Conservation (phyloP, 805 yeast species). For the Saccharomycopsis fodiens region DNA sequence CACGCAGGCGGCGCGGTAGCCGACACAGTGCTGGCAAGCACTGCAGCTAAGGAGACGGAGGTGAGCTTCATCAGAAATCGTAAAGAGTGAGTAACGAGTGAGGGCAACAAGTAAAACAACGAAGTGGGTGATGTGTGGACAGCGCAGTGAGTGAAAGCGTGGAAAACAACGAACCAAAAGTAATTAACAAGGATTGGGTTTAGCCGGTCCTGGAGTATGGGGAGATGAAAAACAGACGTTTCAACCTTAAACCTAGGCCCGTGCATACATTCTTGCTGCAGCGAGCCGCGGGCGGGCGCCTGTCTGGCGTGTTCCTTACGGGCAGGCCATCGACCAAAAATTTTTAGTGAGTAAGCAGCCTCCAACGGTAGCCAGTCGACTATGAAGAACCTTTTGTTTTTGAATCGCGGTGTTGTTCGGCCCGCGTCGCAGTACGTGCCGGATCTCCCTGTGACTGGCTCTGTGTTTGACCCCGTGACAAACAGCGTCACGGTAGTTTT, state of each 20-base stretch:
- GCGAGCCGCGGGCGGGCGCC: background rate
- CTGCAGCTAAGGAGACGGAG: background rate
- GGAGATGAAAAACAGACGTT: too few species aligned
- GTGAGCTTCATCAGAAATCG: background rate
- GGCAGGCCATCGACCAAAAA: background rate
- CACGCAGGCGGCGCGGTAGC: slow-evolving; percentile 87
- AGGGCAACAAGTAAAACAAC: too few species aligned
- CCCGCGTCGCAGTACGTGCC: slow-evolving; percentile 56
- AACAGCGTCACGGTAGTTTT: slow-evolving; percentile 66
- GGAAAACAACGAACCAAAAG: too few species aligned
- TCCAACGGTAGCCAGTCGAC: background rate
- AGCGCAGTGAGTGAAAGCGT: background rate
- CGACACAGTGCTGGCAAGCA: slow-evolving; percentile 1
- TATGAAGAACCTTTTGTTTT: slow-evolving; percentile 43
- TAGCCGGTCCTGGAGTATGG: too few species aligned
- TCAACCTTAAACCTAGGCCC: too few species aligned
- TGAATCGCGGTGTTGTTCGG: slow-evolving; percentile 46
- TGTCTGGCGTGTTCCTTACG: background rate
- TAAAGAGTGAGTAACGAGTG: too few species aligned
- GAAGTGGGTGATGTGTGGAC: too few species aligned
- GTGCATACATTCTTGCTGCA: too few species aligned
- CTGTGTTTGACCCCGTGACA: slow-evolving; percentile 64
- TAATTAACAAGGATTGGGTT: too few species aligned
- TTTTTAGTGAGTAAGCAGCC: background rate
- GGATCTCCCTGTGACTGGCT: slow-evolving; percentile 45